phyloP scores from a whole-genome alignment of 129 eudicot species.

The Tagetes erecta region DNA sequence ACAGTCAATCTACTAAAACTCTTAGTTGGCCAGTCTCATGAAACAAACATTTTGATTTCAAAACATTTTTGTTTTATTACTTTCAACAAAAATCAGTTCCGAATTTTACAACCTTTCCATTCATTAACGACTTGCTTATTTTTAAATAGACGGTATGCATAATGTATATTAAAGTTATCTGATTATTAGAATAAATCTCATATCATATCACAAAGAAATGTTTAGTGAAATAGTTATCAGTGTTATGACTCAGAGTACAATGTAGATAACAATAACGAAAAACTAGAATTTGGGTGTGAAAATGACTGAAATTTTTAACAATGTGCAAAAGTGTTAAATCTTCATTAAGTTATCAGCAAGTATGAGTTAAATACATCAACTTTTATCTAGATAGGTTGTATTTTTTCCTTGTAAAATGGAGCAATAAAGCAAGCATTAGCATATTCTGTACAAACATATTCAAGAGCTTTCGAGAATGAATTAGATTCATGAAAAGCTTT shows the following conservation, averaged over 20 bases:
- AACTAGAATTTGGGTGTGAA: neutral
- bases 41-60: neutral
- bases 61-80: neutral
- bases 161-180: neutral
- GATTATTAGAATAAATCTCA: neutral
- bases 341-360: conserved; percentile 11
- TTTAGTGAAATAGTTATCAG: neutral
- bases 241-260: neutral
- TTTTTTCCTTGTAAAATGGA: neutral
- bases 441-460: neutral
- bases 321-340: neutral
- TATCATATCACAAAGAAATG: neutral
- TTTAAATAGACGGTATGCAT: neutral
- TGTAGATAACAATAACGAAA: neutral
- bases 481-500: conserved; percentile 7
- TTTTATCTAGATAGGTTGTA: neutral
- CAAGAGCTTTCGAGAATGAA: conserved; percentile 1
- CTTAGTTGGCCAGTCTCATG: neutral
- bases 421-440: neutral
- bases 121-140: neutral
- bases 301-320: neutral
- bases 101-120: neutral
- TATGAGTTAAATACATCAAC: conserved; percentile 6
- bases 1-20: conserved; percentile 2
- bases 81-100: neutral